Evolutionary conservation across 2,329 filamentous ascomycete species (phyloP), one percentile per base, ranked within the genome.

Genomic region (Ceratocystis lukuohia): DNA sequence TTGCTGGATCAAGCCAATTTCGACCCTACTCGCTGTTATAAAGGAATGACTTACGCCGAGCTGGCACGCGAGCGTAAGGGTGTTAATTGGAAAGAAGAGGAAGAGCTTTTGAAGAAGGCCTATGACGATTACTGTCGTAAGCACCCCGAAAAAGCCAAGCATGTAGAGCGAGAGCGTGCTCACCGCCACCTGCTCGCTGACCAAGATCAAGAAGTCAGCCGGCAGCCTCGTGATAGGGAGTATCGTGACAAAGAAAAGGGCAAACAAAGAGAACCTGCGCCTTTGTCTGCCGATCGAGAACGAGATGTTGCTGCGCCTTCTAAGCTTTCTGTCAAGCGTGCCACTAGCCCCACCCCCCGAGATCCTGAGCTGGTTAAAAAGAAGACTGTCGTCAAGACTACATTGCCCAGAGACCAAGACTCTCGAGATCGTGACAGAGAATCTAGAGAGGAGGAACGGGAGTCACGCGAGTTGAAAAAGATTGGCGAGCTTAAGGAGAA

Each of bases 31-130:
- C 85, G 88, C 67, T 82, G 86, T 30, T 87, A 86, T 70, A 86
- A 86, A 70, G 89, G 89, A 25, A 84, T 89, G 71, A 87, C 89
- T 0, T 99, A 97, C 74, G 88, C 85, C 71, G 91, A 99, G 70
- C 86, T 97, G 69, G 91, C 94, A 1, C 84, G 88, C 71, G 86
- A 90, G 61, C 85, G 91, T 50, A 86, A 86, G 70, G 93, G 94
- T 0, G 89, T 92, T 6, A 88, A 90, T 68, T 96, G 92, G 91
- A 87, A 93, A 73, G 86, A 93, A 69, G 94, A 99, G 74, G 86
- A 88, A 69, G 84, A 91, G 56, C 78, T 95, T 66, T 76, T 99
- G 62, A 92, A 92, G 74, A 82, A 86, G 48, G 84, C 88, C 2
- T 91, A 86, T 70, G 87, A 91, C 67, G 82, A 83, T 37, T 84